Conservation (phyloP, 495 filamentous ascomycete genomes). For the Pyrenopolyporus hunteri region DNA sequence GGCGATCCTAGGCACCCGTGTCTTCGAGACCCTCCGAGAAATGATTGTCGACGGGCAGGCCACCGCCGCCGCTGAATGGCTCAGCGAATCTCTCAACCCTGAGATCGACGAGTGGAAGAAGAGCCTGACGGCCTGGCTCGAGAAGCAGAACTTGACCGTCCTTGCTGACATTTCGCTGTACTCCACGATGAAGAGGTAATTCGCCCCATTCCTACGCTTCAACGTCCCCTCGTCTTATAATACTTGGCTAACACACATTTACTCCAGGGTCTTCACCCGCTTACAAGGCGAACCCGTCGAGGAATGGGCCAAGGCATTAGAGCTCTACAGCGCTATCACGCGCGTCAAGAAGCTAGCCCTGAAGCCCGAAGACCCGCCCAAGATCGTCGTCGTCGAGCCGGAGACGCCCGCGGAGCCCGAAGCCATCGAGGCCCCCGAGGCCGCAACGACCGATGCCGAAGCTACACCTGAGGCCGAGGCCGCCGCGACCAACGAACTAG, state of each 20-base stretch:
- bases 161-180: conserved; percentile 16
- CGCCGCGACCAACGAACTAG: conserved; percentile 8
- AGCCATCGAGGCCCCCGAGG: conserved; percentile 3
- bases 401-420: not conserved
- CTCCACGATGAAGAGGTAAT: conserved; percentile 23
- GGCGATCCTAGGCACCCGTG: conserved; percentile 4
- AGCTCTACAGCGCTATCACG: not conserved
- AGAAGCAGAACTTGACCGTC: conserved; percentile 10
- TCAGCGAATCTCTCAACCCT: not conserved
- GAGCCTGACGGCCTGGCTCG: conserved; percentile 17
- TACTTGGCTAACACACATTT: not conserved
- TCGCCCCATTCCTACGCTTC: no score
- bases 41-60: conserved; percentile 11
- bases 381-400: not conserved
- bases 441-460: not conserved
- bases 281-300: conserved; percentile 5
- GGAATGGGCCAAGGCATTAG: conserved; percentile 23
- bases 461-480: not conserved
- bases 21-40: conserved; percentile 17
- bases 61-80: conserved; percentile 9
- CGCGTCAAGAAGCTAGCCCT: conserved; percentile 4
- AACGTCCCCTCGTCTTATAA: not conserved
- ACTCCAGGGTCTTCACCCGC: conserved; percentile 8
- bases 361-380: conserved; percentile 8
- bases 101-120: conserved; percentile 24